A percentile compares a stretch with the other conserved stretches of the same genome.
Conservation (phyloP, 345 rosid species). For the Excoecaria cochinchinensis region DNA sequence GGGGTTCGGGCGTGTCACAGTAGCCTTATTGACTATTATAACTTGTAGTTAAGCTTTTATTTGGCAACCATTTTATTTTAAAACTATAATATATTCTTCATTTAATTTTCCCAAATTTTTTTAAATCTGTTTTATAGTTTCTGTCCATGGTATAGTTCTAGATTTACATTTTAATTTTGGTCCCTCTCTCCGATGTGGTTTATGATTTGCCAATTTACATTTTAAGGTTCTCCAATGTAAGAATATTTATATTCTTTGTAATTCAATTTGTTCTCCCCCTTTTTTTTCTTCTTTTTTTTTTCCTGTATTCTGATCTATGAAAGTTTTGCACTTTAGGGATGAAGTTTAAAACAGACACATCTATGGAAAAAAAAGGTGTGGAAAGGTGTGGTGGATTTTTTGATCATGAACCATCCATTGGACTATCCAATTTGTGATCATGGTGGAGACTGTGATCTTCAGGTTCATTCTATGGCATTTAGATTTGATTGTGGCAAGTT, state of each 20-base stretch:
- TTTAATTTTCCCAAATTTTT: too few species aligned
- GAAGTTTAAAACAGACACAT: slow-evolving; percentile 97
- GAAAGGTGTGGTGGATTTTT: slow-evolving; percentile 98
- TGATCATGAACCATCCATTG: slow-evolving; percentile 95
- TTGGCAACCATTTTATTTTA: too few species aligned
- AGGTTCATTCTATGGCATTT: slow-evolving; percentile 99
- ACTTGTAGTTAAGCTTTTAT: too few species aligned
- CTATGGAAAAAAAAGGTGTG: slow-evolving; percentile 86
- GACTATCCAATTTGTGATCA: slow-evolving; percentile 99
- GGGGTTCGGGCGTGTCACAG: too few species aligned
- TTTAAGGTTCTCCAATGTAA: not conserved
- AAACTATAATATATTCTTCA: too few species aligned
- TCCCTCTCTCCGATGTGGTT: too few species aligned
- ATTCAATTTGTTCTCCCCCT: not conserved
- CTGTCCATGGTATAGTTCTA: too few species aligned
- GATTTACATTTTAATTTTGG: too few species aligned
- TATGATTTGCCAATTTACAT: not conserved
- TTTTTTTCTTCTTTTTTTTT: not conserved
- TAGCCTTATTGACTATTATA: too few species aligned
- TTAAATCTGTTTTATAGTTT: too few species aligned
- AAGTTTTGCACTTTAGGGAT: slow-evolving; percentile 51
- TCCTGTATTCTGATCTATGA: slow-evolving; percentile 8
- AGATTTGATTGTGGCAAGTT: slow-evolving; percentile 97
- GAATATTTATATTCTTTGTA: not conserved
- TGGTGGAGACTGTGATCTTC: slow-evolving; percentile 99